Base-by-base conservation (phyloP, 2,329 filamentous ascomycete genomes). In the Penicillium sp. region DNA sequence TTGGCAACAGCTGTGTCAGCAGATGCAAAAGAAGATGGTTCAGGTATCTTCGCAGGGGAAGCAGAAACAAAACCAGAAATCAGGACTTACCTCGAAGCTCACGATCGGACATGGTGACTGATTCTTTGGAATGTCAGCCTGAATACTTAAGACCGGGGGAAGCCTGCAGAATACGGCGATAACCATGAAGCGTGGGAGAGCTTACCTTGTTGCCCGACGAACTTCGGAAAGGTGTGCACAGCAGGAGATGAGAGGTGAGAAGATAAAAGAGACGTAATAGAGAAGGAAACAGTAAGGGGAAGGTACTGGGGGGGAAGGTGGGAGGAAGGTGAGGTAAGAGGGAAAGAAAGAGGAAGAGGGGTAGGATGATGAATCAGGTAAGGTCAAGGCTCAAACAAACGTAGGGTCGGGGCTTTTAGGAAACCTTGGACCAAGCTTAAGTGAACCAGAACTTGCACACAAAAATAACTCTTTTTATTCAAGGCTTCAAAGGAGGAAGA, bases 281-380 rank as follows among this genome's bases (percentile, higher is more conserved):
- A 49, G n/a, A 49, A 49, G 22, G 31, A 35, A 4, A 22, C 48
- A 49, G 27, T 13, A 29, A 37, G 26, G 46, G 27, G 22, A 45
- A 10, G 13, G 27, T 43, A 43, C 11, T 47, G 21, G 49, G 19
- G 49, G 11, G 50, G 50, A 57, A 35, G 51, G 53, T 51, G 54
- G 21, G 42, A 55, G 21, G 42, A 55, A 55, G 24, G 59, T 57
- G 55, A 52, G 49, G 54, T 44, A 58, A 49, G 54, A 62, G 39
- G 37, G 54, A 54, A 52, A 53, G 55, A 48, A 52, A 57, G 57
- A 60, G 61, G 64, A 57, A 60, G 65, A 67, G 65, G 65, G 65
- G 65, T 67, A 65, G 62, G 52, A 63, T 63, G 60, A 64, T 65
- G 60, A 65, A 63, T 66, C 60, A 59, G 62, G 54, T 49, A 49